phyloP scores from a whole-genome alignment of 164 flowering plant species.

The Sedum album region DNA sequence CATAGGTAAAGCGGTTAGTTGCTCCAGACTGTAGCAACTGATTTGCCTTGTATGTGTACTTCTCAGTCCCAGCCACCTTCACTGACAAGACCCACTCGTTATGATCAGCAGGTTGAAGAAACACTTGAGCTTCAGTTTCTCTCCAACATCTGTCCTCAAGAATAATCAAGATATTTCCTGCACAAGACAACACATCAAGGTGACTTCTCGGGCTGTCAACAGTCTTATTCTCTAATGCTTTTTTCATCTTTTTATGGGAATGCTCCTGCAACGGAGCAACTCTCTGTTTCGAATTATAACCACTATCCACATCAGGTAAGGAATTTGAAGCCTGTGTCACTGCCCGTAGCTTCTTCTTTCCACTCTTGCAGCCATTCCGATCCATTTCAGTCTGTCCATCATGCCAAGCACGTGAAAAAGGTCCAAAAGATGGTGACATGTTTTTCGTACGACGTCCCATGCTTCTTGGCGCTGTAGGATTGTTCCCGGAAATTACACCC shows the following conservation, averaged over 20 bases:
- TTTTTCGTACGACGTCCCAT: conserved; percentile 38
- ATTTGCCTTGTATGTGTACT: conserved; percentile 71
- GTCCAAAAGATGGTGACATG: conserved; percentile 35
- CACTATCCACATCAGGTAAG: conserved; percentile 50
- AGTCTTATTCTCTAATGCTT: conserved; percentile 41
- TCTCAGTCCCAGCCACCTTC: conserved; percentile 54
- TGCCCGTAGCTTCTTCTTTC: conserved; percentile 61
- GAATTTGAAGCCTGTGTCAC: conserved; percentile 61
- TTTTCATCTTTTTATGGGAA: conserved; percentile 49
- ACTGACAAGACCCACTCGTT: conserved; percentile 85
- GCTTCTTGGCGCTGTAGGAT: conserved; percentile 64
- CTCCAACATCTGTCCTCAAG: conserved; percentile 81
- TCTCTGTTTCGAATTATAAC: conserved; percentile 44
- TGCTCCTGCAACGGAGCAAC: conserved; percentile 35
- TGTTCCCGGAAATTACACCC: conserved; percentile 35
- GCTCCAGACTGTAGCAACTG: conserved; percentile 85
- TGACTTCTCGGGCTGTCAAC: conserved; percentile 37
- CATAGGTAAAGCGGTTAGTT: conserved; percentile 86
- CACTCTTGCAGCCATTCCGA: conserved; percentile 41
- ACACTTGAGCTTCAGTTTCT: conserved; percentile 63
- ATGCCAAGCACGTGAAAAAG: conserved; percentile 40
- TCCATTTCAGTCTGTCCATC: conserved; percentile 39
- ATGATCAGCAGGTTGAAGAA: conserved; percentile 58
- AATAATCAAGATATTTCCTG: conserved; percentile 71
- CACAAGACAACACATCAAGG: conserved; percentile 48